Evolutionary conservation across 345 rosid genomes (phyloP), one percentile per base, ranked within the genome.

Genomic region (Aquilaria malaccensis): DNA sequence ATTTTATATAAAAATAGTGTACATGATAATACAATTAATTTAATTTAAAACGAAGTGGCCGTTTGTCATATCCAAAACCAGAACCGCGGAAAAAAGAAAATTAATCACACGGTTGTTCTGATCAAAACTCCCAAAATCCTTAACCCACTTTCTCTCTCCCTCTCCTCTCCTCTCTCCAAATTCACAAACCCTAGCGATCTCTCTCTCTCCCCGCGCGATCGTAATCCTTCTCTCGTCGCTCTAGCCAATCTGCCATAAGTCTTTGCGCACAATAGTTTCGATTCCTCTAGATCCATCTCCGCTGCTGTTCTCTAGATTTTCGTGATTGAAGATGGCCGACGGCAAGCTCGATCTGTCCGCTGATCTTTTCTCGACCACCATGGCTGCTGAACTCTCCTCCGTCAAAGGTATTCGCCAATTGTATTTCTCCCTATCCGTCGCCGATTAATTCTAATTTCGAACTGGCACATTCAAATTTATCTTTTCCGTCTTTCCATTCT

Each of bases 341-440:
- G 53, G 52, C 30, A 73, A 68, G 59, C 64, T 64, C 52, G 58
- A 49, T 52, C 67, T 73, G 13, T 66, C 77, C 15, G 77, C 68
- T 13, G 69, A 73, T 50, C 69, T 68, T 60, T 58, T 72, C 49
- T 54, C 68, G 33, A 58, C 68, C 63, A 59, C 60, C 48, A 45
- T 56, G 6, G 2, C 48, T 58, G 57, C 33, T 22, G 62, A 63
- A 31, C 68, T 12, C 33, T 63, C 68, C 49, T 64, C 66, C 67
- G 10, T 30, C 60, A 72, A 62, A 67, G 68, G 72, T 72, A 37
- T 50, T 29, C 57, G 47, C 12, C 60, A 46, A 52, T 53, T 45
- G 30, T 14, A 11, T 45, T 52, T 11, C 1, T n/a, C 0, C 47
- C 9, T 43, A 37, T 33, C 37, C 1, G 22, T 22, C 22, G 22